These are phyloP conservation scores for Fermentozyma sake DNA, from an alignment of 1,139 yeast species.

Conservation along the genomic window DNA sequence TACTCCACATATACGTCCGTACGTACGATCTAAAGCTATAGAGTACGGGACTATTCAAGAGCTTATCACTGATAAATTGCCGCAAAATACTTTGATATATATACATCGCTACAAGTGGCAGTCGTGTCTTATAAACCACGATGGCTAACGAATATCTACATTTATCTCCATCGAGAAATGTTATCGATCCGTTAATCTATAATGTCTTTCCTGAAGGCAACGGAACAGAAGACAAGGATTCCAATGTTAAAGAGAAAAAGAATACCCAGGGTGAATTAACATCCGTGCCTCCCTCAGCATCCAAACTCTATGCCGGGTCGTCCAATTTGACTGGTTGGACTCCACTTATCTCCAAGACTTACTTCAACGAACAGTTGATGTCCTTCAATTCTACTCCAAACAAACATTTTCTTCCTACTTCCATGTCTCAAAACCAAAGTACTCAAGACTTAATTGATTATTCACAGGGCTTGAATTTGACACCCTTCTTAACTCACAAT, in stretches of 20 bases:
- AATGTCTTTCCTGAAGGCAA: slow-evolving; percentile 2
- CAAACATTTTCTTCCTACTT: slow-evolving; percentile 7
- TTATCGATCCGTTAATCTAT: slow-evolving; percentile 26
- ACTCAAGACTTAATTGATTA: slow-evolving; percentile 22
- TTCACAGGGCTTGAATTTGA: slow-evolving; percentile 37
- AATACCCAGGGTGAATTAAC: no score
- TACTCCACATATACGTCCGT: no score
- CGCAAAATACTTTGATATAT: no score
- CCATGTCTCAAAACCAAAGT: slow-evolving; percentile 6
- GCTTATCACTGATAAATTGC: no score
- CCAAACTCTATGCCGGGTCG: slow-evolving; percentile 15
- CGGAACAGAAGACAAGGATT: neutral
- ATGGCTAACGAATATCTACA: slow-evolving; percentile 34
- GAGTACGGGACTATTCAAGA: no score
- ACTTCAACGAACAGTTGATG: slow-evolving; percentile 32
- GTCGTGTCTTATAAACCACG: no score
- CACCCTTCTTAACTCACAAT: slow-evolving; percentile 43
- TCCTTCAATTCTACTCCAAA: slow-evolving; percentile 38
- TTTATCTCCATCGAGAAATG: slow-evolving; percentile 32
- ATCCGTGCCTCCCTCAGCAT: slow-evolving; percentile 27
- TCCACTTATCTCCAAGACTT: slow-evolving; percentile 38
- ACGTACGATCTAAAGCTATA: no score
- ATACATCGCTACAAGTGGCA: no score
- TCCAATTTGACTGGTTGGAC: slow-evolving; percentile 40
- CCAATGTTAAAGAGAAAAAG: no score